Evolutionary conservation across 805 yeast genomes (phyloP).

Genomic region (Candida succiphila): DNA sequence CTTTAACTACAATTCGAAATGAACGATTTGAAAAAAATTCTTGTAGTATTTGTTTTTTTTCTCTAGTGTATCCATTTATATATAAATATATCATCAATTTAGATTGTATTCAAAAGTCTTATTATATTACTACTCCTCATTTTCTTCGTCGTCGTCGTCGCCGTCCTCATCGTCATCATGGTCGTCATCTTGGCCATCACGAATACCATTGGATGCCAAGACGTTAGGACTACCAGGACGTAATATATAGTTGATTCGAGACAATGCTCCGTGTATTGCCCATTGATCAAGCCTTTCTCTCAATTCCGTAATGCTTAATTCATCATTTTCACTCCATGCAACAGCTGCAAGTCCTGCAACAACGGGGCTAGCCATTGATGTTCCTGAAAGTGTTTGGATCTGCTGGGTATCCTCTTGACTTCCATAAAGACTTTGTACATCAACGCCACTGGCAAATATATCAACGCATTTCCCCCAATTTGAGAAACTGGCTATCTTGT

Average conservation of each 20-base stretch:
- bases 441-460: slow-evolving; percentile 74
- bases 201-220: slow-evolving; percentile 28
- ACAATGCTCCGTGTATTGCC: slow-evolving; percentile 39
- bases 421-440: slow-evolving; percentile 46
- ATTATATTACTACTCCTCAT: too few species aligned
- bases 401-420: slow-evolving; percentile 9
- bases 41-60: too few species aligned
- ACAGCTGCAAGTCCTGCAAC: slow-evolving; percentile 59
- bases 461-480: slow-evolving; percentile 94
- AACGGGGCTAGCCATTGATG: slow-evolving; percentile 75
- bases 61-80: too few species aligned
- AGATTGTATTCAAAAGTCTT: background rate
- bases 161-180: too few species aligned
- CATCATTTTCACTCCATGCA: slow-evolving; percentile 42
- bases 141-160: too few species aligned
- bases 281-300: slow-evolving; percentile 30
- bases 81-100: too few species aligned
- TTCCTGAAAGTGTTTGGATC: slow-evolving; percentile 47
- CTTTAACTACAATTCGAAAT: too few species aligned
- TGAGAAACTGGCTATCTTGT: slow-evolving; percentile 66
- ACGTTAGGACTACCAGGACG: slow-evolving; percentile 53
- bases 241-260: slow-evolving; percentile 31
- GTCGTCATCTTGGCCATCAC: too few species aligned
- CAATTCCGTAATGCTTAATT: slow-evolving; percentile 33
- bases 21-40: background rate